Evolutionary conservation across 441 rosid genomes (phyloP).

Genomic region (Mallotus repandus): DNA sequence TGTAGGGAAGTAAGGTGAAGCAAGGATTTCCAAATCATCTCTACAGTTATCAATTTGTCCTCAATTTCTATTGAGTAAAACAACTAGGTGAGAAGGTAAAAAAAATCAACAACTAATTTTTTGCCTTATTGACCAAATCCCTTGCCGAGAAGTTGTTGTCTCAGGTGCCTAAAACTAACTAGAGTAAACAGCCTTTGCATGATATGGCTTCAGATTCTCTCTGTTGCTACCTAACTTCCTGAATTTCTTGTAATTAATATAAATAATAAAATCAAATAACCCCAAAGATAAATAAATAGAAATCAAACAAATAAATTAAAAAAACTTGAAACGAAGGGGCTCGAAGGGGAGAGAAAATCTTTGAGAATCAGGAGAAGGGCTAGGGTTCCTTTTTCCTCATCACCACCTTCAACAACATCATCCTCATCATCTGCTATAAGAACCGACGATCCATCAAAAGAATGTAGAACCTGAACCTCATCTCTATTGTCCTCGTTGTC

Average conservation of each 20-base stretch:
- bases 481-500: too few relatives aligned
- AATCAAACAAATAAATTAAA: neutral
- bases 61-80: neutral
- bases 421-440: too few relatives aligned
- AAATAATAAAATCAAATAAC: neutral
- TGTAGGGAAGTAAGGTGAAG: conserved; percentile 73
- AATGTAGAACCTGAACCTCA: too few relatives aligned
- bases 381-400: too few relatives aligned
- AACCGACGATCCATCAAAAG: too few relatives aligned
- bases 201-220: conserved; percentile 34
- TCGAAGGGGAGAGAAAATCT: conserved; percentile 42
- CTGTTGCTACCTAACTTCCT: conserved; percentile 42
- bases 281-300: neutral
- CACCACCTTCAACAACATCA: too few relatives aligned
- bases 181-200: conserved; percentile 49
- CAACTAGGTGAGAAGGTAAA: neutral
- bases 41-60: conserved; percentile 32
- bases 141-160: conserved; percentile 38
- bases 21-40: conserved; percentile 76
- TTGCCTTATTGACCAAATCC: conserved; percentile 91
- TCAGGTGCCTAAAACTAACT: conserved; percentile 47
- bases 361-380: conserved; percentile 41
- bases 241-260: conserved; percentile 47
- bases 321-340: conserved; percentile 62
- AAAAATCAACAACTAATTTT: neutral